These are phyloP conservation scores for Cyberlindnera euphorbiae DNA, from an alignment of 805 yeast genomes.

Conservation along the genomic window DNA sequence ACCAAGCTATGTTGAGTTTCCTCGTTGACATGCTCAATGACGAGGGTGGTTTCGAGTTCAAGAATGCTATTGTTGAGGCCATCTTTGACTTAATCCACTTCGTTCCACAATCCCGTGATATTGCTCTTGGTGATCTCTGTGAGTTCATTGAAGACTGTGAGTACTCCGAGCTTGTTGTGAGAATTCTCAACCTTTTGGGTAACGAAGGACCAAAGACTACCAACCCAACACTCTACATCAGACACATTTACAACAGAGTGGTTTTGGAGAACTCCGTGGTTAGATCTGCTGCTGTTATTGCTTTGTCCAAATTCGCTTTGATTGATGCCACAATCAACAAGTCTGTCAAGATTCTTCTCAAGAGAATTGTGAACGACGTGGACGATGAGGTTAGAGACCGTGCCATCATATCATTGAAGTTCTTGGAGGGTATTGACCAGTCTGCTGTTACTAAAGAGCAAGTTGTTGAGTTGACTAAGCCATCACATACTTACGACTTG, in stretches of 20 bases:
- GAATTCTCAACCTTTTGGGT: constrained; percentile 88
- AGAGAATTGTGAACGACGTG: constrained; percentile 78
- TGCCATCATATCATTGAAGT: constrained; percentile 78
- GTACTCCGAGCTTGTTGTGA: constrained; percentile 87
- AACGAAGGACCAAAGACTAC: constrained; percentile 87
- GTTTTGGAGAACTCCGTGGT: constrained; percentile 93
- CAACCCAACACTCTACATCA: constrained; percentile 84
- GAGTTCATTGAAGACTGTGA: constrained; percentile 99
- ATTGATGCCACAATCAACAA: constrained; percentile 59
- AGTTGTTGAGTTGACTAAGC: constrained; percentile 53
- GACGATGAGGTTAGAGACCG: constrained; percentile 99
- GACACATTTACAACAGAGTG: constrained; percentile 95
- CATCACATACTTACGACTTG: constrained; percentile 67
- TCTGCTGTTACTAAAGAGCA: constrained; percentile 30
- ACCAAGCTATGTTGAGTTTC: constrained; percentile 75
- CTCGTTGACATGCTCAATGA: constrained; percentile 81
- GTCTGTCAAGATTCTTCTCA: constrained; percentile 70
- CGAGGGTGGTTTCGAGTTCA: constrained; percentile 85
- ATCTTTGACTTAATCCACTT: constrained; percentile 86
- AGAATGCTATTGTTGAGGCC: constrained; percentile 86
- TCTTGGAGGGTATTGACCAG: constrained; percentile 39
- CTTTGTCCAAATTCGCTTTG: constrained; percentile 85
- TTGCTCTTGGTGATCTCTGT: constrained; percentile 83
- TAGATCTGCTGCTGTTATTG: constrained; percentile 92
- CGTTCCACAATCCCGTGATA: constrained; percentile 76